A percentile compares a stretch with the other conserved stretches of the same genome.
Conservation (phyloP, 192 early-diverging fungal genomes). For the Spizellomyces sp. region DNA sequence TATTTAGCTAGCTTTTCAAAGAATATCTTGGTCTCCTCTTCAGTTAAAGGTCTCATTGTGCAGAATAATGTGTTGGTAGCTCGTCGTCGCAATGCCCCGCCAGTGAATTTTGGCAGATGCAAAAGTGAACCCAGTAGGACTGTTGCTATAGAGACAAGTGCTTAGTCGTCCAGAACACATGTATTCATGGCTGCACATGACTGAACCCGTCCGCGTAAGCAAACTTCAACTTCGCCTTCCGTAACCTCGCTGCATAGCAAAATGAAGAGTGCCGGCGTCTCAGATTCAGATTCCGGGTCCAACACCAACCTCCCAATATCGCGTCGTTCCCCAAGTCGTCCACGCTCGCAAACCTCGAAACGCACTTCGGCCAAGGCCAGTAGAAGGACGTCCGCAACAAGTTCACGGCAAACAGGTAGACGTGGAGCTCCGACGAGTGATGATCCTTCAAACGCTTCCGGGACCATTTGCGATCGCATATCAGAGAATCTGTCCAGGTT, state of each 20-base stretch:
- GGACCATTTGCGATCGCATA: conserved; percentile 7
- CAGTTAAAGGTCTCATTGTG: conserved; percentile 92
- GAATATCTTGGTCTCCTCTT: conserved; percentile 95
- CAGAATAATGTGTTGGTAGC: too few species aligned
- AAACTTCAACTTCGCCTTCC: too few species aligned
- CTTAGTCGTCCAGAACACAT: background rate
- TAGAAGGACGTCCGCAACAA: background rate
- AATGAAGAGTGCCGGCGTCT: conserved; percentile 30
- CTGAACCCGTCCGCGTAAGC: too few species aligned
- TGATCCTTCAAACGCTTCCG: background rate
- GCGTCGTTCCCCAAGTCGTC: conserved; percentile 14
- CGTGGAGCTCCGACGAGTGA: background rate
- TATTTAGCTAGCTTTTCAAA: conserved; percentile 99
- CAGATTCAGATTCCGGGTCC: conserved; percentile 27
- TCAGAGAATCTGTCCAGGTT: background rate
- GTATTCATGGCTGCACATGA: background rate
- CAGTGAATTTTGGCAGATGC: background rate
- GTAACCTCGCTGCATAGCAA: too few species aligned
- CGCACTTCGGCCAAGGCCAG: conserved; percentile 1
- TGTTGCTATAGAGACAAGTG: background rate
- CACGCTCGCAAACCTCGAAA: conserved; percentile 7
- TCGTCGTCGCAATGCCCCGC: background rate
- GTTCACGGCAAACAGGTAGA: background rate
- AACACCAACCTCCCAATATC: conserved; percentile 22
- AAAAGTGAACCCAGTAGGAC: background rate